Percentiles rank a stretch among this genome's conserved stretches.
Evolutionary conservation across 176 grass and related monocot species (phyloP).

Genomic region (Secale cereale): DNA sequence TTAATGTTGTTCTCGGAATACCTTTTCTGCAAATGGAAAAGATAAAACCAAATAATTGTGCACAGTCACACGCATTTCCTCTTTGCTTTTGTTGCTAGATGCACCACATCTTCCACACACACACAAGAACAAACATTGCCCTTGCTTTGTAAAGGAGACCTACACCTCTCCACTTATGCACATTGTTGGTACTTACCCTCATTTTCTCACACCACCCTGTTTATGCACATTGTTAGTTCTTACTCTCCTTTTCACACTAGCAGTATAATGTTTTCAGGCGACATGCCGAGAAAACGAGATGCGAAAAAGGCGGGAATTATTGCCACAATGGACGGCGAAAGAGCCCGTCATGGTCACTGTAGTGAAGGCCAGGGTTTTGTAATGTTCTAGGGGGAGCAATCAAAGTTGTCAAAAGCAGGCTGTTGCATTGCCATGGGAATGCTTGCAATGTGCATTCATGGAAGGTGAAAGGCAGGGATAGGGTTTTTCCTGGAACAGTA

Average conservation of each 20-base stretch:
- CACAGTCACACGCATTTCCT: slow-evolving; percentile 15
- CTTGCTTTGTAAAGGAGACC: slow-evolving; percentile 32
- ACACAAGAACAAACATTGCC: background rate
- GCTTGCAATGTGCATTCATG: slow-evolving; percentile 34
- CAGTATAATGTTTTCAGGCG: slow-evolving; percentile 3
- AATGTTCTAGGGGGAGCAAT: slow-evolving; percentile 19
- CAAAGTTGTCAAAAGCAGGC: slow-evolving; percentile 32
- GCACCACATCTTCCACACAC: slow-evolving; percentile 15
- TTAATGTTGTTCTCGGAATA: slow-evolving; percentile 39
- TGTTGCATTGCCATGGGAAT: slow-evolving; percentile 38
- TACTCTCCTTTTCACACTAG: slow-evolving; percentile 4
- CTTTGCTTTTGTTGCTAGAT: slow-evolving; percentile 23
- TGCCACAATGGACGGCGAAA: slow-evolving; percentile 17
- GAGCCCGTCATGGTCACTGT: slow-evolving; percentile 20
- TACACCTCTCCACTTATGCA: slow-evolving; percentile 3
- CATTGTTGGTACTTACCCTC: slow-evolving; percentile 14
- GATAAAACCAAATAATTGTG: slow-evolving; percentile 41
- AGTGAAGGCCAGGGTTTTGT: slow-evolving; percentile 19
- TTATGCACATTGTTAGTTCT: slow-evolving; percentile 6
- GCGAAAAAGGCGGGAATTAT: slow-evolving; percentile 26
- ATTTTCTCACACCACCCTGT: background rate
- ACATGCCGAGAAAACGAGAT: background rate
- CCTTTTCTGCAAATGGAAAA: slow-evolving; percentile 52
- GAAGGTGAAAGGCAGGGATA: slow-evolving; percentile 24
- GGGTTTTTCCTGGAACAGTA: slow-evolving; percentile 25